Evolutionary conservation across 2,329 filamentous ascomycete genomes (phyloP), one percentile per base, ranked within the genome.

Genomic region (Fusarium irregulare): DNA sequence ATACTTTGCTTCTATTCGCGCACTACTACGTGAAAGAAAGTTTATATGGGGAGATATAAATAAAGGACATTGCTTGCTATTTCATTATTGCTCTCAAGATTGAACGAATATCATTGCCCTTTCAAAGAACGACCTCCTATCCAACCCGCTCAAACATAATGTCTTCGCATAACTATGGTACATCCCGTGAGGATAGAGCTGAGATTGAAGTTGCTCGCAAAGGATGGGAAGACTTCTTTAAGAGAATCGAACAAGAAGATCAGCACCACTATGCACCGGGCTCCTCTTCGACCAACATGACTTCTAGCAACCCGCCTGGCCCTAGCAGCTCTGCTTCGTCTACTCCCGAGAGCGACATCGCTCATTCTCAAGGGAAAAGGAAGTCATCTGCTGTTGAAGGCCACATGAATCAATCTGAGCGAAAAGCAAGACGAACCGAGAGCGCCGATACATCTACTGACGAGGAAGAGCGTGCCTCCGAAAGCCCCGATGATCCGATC

Each of bases 31-130:
- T 27, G 25, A 27, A 27, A 27, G 25, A 27, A 27, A 27, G 18
- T 4, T 37, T n/a, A 37, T n/a, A 4, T 12, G 3, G 9, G 1
- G 1, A 4, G 0, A 7, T n/a, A 37, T 37, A 37, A 12, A 37
- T n/a, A n/a, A n/a, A 12, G 34, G 5, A 11, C 34, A 11, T n/a
- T 5, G 9, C 9, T 11, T 37, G 18, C 1, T n/a, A 6, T 11
- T 18, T 10, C 16, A 18, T 18, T 37, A 9, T 37, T 37, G 16
- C 32, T 34, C 16, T 34, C 27, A 28, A 28, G 27, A 28, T 2
- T 6, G 8, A 34, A 34, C 32, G 5, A n/a, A 37, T n/a, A n/a
- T n/a, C 6, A 37, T 10, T n/a, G 7, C 34, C 18, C n/a, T 11
- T 4, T 37, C 34, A 37, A 37, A 37, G 34, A 11, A 1, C 18